These are phyloP conservation scores for Zoysia matrella DNA, from an alignment of 202 grass and related monocot species.

Conservation along the genomic window DNA sequence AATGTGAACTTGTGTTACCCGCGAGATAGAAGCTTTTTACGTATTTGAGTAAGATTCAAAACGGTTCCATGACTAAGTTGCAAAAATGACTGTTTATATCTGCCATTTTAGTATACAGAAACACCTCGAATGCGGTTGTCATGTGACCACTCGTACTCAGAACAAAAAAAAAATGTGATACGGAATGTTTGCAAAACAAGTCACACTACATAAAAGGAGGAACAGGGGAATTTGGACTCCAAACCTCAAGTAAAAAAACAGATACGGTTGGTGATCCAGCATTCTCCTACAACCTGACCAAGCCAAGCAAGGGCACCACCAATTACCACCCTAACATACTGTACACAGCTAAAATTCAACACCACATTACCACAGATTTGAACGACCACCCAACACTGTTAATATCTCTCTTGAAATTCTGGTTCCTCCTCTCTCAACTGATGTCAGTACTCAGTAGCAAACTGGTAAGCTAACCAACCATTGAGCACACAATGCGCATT, in stretches of 20 bases:
- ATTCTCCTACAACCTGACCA: slow-evolving; percentile 50
- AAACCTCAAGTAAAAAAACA: slow-evolving; percentile 49
- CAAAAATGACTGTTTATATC: background rate
- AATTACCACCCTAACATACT: slow-evolving; percentile 39
- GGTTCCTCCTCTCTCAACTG: background rate
- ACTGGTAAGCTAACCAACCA: slow-evolving; percentile 9
- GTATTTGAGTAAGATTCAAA: no score
- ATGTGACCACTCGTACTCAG: background rate
- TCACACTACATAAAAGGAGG: slow-evolving; percentile 12
- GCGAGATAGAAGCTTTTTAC: background rate
- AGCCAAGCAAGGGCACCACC: background rate
- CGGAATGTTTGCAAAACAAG: slow-evolving; percentile 16
- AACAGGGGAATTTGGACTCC: slow-evolving; percentile 39
- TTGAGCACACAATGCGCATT: background rate
- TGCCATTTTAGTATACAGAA: background rate
- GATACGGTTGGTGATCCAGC: slow-evolving; percentile 53
- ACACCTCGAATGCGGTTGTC: background rate
- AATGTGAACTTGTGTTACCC: background rate
- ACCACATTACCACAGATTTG: background rate
- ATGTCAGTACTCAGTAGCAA: slow-evolving; percentile 30
- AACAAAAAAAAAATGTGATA: background rate
- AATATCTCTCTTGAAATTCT: slow-evolving; percentile 14
- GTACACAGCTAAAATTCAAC: slow-evolving; percentile 45
- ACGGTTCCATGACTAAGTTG: background rate
- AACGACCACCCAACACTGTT: background rate